Evolutionary conservation across 2,329 filamentous ascomycete genomes (phyloP).

Genomic region (Lecanicillium sp.): DNA sequence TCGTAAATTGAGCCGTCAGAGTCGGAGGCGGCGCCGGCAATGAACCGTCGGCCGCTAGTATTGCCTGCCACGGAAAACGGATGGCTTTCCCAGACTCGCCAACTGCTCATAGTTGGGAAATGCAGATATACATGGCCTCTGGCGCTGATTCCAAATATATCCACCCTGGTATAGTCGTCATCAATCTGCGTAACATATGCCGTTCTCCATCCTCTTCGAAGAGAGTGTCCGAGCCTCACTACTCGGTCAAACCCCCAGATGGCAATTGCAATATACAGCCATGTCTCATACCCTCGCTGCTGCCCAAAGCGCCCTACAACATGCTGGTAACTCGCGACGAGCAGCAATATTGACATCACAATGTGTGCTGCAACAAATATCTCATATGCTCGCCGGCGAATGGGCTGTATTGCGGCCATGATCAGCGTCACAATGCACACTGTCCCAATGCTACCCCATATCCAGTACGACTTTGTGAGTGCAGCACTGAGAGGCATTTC

Average conservation of each 20-base stretch:
- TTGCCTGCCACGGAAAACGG: conserved; percentile 18
- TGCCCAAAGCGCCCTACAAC: conserved; percentile 24
- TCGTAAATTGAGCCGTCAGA: background rate
- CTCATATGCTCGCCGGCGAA: conserved; percentile 30
- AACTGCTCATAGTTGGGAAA: conserved; percentile 16
- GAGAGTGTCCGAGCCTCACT: conserved; percentile 10
- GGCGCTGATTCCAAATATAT: conserved; percentile 15
- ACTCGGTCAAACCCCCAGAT: conserved; percentile 19
- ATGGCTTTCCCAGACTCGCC: conserved; percentile 22
- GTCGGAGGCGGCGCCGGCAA: background rate
- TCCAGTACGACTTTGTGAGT: conserved; percentile 22
- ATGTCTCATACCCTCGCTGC: conserved; percentile 34
- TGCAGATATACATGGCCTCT: conserved; percentile 19
- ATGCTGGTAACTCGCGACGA: conserved; percentile 34
- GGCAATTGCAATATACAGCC: conserved; percentile 17
- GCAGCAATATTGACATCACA: conserved; percentile 26
- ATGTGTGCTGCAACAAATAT: conserved; percentile 35
- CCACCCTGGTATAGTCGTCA: conserved; percentile 17
- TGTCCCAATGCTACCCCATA: conserved; percentile 32
- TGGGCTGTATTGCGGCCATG: conserved; percentile 21
- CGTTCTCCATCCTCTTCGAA: conserved; percentile 12
- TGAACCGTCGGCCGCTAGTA: background rate
- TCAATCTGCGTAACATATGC: conserved; percentile 16
- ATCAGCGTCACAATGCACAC: conserved; percentile 20
- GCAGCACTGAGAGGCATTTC: conserved; percentile 5